Evolutionary conservation across 345 rosid genomes (phyloP).

Genomic region (Rhizophora apiculata): DNA sequence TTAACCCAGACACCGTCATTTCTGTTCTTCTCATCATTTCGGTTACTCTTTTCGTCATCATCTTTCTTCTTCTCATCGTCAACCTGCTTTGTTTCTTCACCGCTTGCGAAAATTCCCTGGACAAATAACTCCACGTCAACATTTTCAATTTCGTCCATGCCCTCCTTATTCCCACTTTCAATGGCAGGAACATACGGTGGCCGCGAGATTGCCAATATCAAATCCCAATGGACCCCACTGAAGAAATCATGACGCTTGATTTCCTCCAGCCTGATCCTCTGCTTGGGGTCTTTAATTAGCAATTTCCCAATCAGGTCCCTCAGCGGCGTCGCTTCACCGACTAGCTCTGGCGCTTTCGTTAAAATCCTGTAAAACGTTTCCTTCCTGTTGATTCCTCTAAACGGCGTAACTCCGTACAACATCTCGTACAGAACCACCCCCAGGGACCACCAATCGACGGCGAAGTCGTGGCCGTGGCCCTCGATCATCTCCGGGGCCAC

Average conservation of each 20-base stretch:
- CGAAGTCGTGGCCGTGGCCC: slow-evolving; percentile 78
- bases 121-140: slow-evolving; percentile 68
- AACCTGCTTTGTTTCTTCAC: slow-evolving; percentile 9
- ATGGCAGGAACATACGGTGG: slow-evolving; percentile 68
- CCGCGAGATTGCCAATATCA: slow-evolving; percentile 41
- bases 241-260: slow-evolving; percentile 76
- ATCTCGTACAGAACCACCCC: slow-evolving; percentile 85
- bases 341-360: slow-evolving; percentile 47
- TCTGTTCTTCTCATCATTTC: neutral
- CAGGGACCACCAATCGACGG: slow-evolving; percentile 95
- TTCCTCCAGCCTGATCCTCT: slow-evolving; percentile 50
- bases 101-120: slow-evolving; percentile 36
- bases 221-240: slow-evolving; percentile 56
- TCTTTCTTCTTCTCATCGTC: neutral
- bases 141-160: slow-evolving; percentile 17
- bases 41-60: neutral
- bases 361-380: slow-evolving; percentile 67
- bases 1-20: slow-evolving; percentile 15
- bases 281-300: slow-evolving; percentile 60
- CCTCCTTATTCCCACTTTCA: slow-evolving; percentile 15
- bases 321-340: slow-evolving; percentile 69
- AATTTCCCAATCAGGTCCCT: slow-evolving; percentile 58
- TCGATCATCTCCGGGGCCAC: slow-evolving; percentile 78
- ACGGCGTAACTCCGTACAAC: slow-evolving; percentile 85
- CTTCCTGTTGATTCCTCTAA: slow-evolving; percentile 58